Evolutionary conservation across 2,329 filamentous ascomycete genomes (phyloP).

Genomic region (Pezicula carpinea): DNA sequence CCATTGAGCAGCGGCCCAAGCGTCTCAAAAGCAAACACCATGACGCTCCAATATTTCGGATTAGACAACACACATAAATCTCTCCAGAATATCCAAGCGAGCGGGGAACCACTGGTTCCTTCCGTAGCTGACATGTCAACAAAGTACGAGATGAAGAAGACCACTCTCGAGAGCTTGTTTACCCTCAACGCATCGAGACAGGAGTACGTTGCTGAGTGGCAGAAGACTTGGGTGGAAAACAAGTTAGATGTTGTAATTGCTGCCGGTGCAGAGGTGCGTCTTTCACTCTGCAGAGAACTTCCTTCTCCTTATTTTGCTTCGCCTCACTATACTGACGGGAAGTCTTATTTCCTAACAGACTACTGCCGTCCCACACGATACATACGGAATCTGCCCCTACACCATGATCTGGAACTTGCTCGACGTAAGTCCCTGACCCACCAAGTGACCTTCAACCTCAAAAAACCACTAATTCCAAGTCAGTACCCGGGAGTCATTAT

Average conservation of each 20-base stretch:
- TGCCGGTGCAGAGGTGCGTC: slow-evolving; percentile 35
- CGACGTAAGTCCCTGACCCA: slow-evolving; percentile 36
- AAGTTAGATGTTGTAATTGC: slow-evolving; percentile 46
- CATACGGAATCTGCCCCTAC: slow-evolving; percentile 40
- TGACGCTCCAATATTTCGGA: slow-evolving; percentile 6
- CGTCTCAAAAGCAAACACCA: slow-evolving; percentile 16
- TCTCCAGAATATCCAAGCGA: slow-evolving; percentile 1
- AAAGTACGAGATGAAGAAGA: not conserved
- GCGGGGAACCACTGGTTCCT: slow-evolving; percentile 39
- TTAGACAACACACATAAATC: slow-evolving; percentile 7
- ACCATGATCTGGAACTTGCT: slow-evolving; percentile 48
- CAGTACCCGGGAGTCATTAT: slow-evolving; percentile 3
- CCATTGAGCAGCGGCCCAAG: not conserved
- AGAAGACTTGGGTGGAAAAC: slow-evolving; percentile 35
- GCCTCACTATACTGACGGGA: too few species aligned
- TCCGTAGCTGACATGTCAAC: slow-evolving; percentile 30
- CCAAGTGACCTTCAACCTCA: too few species aligned
- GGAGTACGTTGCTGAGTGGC: slow-evolving; percentile 35
- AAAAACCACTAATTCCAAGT: not conserved
- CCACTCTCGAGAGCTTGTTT: slow-evolving; percentile 31
- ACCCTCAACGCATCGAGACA: slow-evolving; percentile 35
- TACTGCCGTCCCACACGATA: slow-evolving; percentile 48
- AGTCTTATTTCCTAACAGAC: slow-evolving; percentile 18
- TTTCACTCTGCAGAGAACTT: too few species aligned
- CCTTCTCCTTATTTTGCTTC: too few species aligned